These are phyloP conservation scores for Nicotiana knightiana DNA, from an alignment of 257 asterid species.

Conservation along the genomic window DNA sequence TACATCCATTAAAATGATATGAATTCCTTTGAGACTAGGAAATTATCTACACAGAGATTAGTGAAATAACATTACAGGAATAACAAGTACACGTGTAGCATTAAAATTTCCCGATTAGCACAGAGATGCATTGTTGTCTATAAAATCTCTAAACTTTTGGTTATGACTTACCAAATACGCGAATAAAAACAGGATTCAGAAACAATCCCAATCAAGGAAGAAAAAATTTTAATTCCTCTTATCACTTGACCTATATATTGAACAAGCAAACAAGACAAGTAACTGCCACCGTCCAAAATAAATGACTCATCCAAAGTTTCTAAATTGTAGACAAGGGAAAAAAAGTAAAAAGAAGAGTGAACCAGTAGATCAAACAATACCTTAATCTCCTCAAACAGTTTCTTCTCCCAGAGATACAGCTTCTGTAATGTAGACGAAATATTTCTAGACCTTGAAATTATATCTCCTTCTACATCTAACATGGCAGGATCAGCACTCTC, in stretches of 20 bases:
- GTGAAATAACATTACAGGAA: background rate
- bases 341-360: background rate
- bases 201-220: background rate
- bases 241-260: background rate
- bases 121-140: background rate
- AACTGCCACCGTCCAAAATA: background rate
- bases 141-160: background rate
- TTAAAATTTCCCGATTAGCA: background rate
- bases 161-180: background rate
- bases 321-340: background rate
- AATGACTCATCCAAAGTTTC: background rate
- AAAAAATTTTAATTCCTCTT: background rate
- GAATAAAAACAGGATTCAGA: background rate
- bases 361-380: conserved; percentile 30
- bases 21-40: background rate
- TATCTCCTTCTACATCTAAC: conserved; percentile 47
- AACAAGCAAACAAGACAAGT: background rate
- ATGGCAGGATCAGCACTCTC: conserved; percentile 41
- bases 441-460: conserved; percentile 53
- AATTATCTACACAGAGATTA: background rate
- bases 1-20: background rate
- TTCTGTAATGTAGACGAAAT: conserved; percentile 88
- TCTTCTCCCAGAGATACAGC: conserved; percentile 93
- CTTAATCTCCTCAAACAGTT: conserved; percentile 92
- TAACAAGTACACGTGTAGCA: background rate